Base-by-base conservation (phyloP, 2,329 filamentous ascomycete genomes). In the Aspergillus sp. region DNA sequence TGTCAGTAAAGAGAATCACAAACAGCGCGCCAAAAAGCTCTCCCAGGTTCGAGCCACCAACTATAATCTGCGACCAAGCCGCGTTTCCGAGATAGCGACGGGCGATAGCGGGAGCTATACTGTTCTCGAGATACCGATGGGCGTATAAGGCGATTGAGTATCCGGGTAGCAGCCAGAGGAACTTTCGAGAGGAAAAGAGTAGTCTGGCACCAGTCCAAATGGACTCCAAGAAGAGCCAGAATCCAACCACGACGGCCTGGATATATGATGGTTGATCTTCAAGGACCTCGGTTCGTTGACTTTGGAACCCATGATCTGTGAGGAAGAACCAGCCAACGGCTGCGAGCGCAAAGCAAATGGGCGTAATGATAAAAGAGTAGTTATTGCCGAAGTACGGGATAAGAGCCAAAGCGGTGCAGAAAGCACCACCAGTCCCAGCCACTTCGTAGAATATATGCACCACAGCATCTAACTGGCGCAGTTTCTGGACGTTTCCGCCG, bases 371-470 rank as follows among this genome's bases (percentile, higher is more conserved):
- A 22, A 62, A 62, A 13, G 61, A 58, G 19, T 62, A 62, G 24
- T 61, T 62, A 15, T 61, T 61, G 5, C 61, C 61, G 42, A 61
- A 51, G 24, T 34, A 60, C 5, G 61, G 61, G 5, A 62, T 61
- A 22, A 61, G 39, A 19, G 51, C 61, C 33, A 62, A 51, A 4
- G 56, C 61, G 40, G 58, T 61, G 33, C 58, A 62, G 24, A 62
- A 61, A 4, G 61, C 58, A 17, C 61, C 61, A 40, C 47, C 12
- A 2, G 58, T 61, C 15, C 58, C 58, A n/a, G 56, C 40, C 5
- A 59, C 40, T 44, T 62, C 61, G 44, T 61, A 61, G 27, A 61
- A 59, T 9, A 62, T 61, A 48, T 62, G 58, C 7, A 58, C 58
- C 24, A 62, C 34, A 19, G 58, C 58, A 44, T 62, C 61, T 8